A percentile compares a stretch with the other conserved stretches of the same genome.
Conservation (phyloP, 495 filamentous ascomycete genomes). For the Tuber magnatum region DNA sequence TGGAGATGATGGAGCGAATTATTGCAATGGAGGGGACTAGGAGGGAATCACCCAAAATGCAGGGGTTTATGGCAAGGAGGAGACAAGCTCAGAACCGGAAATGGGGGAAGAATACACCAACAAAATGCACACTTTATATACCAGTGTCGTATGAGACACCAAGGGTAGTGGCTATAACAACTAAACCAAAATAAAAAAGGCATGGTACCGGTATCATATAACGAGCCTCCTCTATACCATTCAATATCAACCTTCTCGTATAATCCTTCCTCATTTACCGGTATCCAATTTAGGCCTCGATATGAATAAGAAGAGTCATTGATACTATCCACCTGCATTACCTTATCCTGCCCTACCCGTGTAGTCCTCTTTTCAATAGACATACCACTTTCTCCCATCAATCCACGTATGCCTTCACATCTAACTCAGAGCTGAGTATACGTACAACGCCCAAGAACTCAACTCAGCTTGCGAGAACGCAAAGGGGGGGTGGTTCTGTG, state of each 20-base stretch:
- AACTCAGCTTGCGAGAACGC: not conserved
- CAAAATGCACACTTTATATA: slow-evolving; percentile 5
- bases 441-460: not conserved
- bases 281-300: too few species aligned
- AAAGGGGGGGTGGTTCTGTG: not conserved
- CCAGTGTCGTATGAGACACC: too few species aligned
- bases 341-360: not conserved
- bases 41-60: slow-evolving; percentile 44
- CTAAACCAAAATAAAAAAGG: not conserved
- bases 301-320: not conserved
- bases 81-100: slow-evolving; percentile 4
- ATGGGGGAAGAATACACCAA: slow-evolving; percentile 36
- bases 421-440: not conserved
- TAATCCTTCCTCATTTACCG: too few species aligned
- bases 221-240: too few species aligned
- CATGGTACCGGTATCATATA: too few species aligned
- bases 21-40: slow-evolving; percentile 54
- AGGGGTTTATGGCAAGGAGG: slow-evolving; percentile 6
- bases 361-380: not conserved
- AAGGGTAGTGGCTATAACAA: not conserved
- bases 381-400: not conserved
- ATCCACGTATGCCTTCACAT: not conserved
- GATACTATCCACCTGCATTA: not conserved
- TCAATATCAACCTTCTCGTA: too few species aligned
- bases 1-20: slow-evolving; percentile 81